Evolutionary conservation across 176 grass and related monocot genomes (phyloP).

Genomic region (Bonia amplexicaulis): DNA sequence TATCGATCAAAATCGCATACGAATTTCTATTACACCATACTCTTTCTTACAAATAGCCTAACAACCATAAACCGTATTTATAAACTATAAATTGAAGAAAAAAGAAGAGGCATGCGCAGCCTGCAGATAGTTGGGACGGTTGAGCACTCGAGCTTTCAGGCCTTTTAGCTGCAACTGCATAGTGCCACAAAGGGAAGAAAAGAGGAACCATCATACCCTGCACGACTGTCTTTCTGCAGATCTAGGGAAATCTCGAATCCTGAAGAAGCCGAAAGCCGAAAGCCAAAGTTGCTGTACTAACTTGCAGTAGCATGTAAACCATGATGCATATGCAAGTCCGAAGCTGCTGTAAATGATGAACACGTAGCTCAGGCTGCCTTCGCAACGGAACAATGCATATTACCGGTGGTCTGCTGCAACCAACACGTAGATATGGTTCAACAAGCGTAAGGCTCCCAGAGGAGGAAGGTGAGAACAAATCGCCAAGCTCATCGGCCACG

Average conservation of each 20-base stretch:
- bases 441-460: neutral
- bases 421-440: neutral
- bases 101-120: too few relatives aligned
- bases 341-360: neutral
- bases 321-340: neutral
- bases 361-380: neutral
- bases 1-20: too few relatives aligned
- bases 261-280: neutral
- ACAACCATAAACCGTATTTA: too few relatives aligned
- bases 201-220: neutral
- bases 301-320: neutral
- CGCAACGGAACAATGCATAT: neutral
- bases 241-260: neutral
- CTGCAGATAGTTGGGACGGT: neutral
- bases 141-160: neutral
- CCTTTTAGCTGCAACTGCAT: neutral
- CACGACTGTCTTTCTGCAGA: neutral
- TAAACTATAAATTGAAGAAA: too few relatives aligned
- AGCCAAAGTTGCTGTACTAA: neutral
- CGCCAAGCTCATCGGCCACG: neutral
- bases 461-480: neutral
- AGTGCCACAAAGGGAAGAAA: neutral
- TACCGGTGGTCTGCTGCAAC: conserved; percentile 3
- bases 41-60: too few relatives aligned
- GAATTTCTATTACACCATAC: too few relatives aligned